Evolutionary conservation across 805 yeast genomes (phyloP), one percentile per base, ranked within the genome.

Genomic region (Cyberlindnera suaveolens): DNA sequence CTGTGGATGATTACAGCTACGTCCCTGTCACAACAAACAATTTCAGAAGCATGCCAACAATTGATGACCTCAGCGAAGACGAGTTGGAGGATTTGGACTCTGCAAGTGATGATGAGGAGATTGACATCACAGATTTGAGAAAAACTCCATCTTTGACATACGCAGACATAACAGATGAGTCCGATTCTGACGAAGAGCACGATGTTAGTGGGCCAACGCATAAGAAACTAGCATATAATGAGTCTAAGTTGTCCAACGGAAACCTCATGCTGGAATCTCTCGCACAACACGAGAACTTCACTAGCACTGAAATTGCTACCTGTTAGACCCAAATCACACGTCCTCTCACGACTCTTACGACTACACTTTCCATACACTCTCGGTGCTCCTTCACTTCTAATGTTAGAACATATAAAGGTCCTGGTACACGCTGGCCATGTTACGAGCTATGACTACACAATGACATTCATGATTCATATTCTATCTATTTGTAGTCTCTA

Each of bases 1-100:
- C 32, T 16, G 43, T 43, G 5, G 40, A 39, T 10, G 45, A 43
- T n/a, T 44, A 45, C 18, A 39, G 38, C n/a, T 34, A 42, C 7
- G 41, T 17, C 3, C 17, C 42, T 35, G 36, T 38, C 4, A 10
- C 20, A 4, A 15, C 39, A 5, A 36, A 36, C 13, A 42, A 32
- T 8, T 56, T 50, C 42, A 54, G 56, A 52, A 34, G 43, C n/a
- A 37, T 56, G 45, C 58, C 58, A 33, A 50, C 57, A 9, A 49
- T 52, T 29, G 56, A 52, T 16, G 61, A 56, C 38, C 15, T 49
- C 34, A 29, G 42, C 3, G 58, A 53, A 23, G 40, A 40, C 8
- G 61, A 56, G 15, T 30, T 50, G 15, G 52, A 53, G 6, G 49
- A 48, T 8, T 16, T 51, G 27, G 52, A 31, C 14, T 43, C 52